Evolutionary conservation across 306 rosid genomes (phyloP), one percentile per base, ranked within the genome.

Genomic region (Cotoneaster glaucophyllus): DNA sequence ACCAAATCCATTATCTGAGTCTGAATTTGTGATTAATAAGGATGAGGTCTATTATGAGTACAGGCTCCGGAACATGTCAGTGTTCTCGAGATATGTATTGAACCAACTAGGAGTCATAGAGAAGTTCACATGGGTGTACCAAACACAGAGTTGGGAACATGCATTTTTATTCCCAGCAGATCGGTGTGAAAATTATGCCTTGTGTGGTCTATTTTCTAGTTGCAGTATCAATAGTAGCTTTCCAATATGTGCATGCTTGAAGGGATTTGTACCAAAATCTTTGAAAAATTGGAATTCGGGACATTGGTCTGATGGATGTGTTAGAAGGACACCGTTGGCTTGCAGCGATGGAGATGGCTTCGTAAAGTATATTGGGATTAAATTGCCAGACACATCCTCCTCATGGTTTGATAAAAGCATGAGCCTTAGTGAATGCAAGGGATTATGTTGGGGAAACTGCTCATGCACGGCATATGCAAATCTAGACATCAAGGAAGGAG

Each of bases 191-290:
- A 8, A 22, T 32, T 88, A 90, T 50, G 86, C 83, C 11, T 19
- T 28, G 1, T 86, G 95, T 75, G 96, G 93, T 6, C 7, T 53
- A 11, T 79, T 54, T 75, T 79, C 90, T 52, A 83, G 64, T 19
- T 88, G 90, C 76, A 73, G 75, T 75, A 4, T 2, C 0, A 34
- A 69, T 19, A 0, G 39, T 34, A 67, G 0, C 0, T 8, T 73
- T 15, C 84, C 93, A 2, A 14, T 67, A 18, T 88, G 96, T n/a
- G 74, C 78, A 13, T 90, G 91, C 68, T 67, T 87, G 65, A 68
- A 19, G 12, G 93, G 93, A 75, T 90, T 83, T 68, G 59, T 29
- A 31, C 81, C 91, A 0, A 79, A 41, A 44, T 78, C 85, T n/a
- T 11, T 1, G 1, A 57, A 69, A 43, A 86, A 78, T 8, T 81